Evolutionary conservation across 2,329 filamentous ascomycete species (phyloP).

Genomic region (Botrytis fabae): DNA sequence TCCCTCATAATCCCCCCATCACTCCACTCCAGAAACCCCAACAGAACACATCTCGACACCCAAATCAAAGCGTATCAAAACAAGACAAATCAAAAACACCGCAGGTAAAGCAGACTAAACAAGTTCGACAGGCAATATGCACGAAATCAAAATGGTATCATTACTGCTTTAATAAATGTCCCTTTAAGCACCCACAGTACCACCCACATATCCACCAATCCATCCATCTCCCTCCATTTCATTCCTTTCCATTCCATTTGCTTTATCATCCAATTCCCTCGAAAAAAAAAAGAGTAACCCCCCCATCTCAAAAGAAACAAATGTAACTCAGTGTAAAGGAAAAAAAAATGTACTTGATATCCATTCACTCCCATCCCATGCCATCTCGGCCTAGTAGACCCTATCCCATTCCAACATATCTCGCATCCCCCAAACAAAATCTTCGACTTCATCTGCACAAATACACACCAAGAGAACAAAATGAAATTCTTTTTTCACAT

Average conservation of each 20-base stretch:
- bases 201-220: background rate
- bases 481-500: background rate
- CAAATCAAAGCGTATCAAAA: background rate
- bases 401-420: background rate
- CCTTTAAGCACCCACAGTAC: background rate
- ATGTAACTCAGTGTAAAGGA: background rate
- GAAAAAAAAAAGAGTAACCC: background rate
- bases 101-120: background rate
- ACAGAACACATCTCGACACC: background rate
- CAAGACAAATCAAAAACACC: background rate
- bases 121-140: background rate
- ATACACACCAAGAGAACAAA: background rate
- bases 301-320: background rate
- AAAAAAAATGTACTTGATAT: conserved; percentile 6
- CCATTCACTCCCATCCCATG: background rate
- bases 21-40: background rate
- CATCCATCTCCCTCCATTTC: background rate
- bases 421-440: background rate
- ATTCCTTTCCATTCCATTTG: background rate
- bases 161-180: conserved; percentile 15
- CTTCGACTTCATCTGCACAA: background rate
- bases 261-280: background rate
- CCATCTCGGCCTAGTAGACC: background rate
- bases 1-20: background rate
- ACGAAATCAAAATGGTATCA: conserved; percentile 20